Conservation (phyloP, 768 basidiomycete genomes). For the Kwoniella bestiolae region DNA sequence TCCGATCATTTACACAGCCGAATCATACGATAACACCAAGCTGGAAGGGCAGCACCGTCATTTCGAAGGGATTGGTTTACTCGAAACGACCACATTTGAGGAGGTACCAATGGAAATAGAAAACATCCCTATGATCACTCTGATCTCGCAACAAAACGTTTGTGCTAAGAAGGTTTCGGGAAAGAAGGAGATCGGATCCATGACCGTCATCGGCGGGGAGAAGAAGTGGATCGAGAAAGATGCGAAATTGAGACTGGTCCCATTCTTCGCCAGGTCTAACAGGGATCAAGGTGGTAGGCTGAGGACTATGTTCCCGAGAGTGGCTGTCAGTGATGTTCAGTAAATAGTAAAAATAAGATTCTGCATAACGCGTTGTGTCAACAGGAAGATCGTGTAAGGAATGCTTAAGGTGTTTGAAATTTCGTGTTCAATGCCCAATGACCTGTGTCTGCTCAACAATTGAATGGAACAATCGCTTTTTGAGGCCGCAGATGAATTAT, state of each 20-base stretch:
- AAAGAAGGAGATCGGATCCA: not conserved
- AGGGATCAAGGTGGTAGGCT: not conserved
- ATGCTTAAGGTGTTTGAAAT: too few relatives aligned
- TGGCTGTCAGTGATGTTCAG: not conserved
- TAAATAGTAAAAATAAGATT: too few relatives aligned
- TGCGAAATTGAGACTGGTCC: not conserved
- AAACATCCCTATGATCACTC: not conserved
- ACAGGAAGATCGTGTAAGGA: too few relatives aligned
- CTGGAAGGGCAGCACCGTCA: slow-evolving; percentile 33
- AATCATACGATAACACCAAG: slow-evolving; percentile 33
- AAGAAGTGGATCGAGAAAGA: not conserved
- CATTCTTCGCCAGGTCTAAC: not conserved
- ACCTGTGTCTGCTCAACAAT: too few relatives aligned
- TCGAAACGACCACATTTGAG: too few relatives aligned
- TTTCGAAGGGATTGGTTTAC: too few relatives aligned
- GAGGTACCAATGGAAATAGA: not conserved
- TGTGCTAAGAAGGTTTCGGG: not conserved
- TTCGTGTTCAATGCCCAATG: too few relatives aligned
- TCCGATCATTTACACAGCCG: slow-evolving; percentile 44
- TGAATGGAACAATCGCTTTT: too few relatives aligned
- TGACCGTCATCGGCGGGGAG: not conserved
- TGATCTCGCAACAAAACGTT: not conserved
- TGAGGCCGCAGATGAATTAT: too few relatives aligned
- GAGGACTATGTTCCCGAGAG: not conserved
- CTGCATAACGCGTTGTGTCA: too few relatives aligned